phyloP scores from a whole-genome alignment of 768 basidiomycete genomes.

The Naganishia kalamii region DNA sequence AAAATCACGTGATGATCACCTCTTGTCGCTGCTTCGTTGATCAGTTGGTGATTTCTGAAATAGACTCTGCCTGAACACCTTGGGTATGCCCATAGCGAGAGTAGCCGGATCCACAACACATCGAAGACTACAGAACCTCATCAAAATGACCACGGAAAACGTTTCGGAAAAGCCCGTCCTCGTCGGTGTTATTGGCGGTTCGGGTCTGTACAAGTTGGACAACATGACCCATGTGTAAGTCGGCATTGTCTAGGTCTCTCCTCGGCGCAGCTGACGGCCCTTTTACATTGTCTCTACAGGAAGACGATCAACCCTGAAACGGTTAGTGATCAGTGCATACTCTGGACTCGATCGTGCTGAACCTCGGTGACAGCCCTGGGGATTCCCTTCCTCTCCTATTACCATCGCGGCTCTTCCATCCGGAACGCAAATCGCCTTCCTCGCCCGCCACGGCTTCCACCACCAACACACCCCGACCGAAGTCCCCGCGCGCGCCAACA shows the following conservation, averaged over 20 bases:
- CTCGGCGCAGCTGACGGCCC: neutral
- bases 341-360: too few species aligned
- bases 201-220: constrained; percentile 85
- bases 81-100: too few species aligned
- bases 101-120: too few species aligned
- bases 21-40: neutral
- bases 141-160: neutral
- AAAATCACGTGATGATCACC: constrained; percentile 6
- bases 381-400: constrained; percentile 80
- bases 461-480: constrained; percentile 73
- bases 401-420: constrained; percentile 83
- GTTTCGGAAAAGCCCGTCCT: constrained; percentile 47
- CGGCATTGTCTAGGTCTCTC: neutral
- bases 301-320: constrained; percentile 73
- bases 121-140: neutral
- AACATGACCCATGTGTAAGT: constrained; percentile 80
- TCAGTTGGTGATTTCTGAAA: neutral
- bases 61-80: constrained; percentile 7
- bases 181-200: constrained; percentile 85
- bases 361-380: constrained; percentile 89
- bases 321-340: constrained; percentile 55
- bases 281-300: constrained; percentile 48
- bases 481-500: constrained; percentile 84
- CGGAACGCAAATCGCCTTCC: constrained; percentile 71
- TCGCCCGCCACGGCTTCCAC: constrained; percentile 79